phyloP scores from a whole-genome alignment of 495 filamentous ascomycete genomes.

The Ramalina intermedia region DNA sequence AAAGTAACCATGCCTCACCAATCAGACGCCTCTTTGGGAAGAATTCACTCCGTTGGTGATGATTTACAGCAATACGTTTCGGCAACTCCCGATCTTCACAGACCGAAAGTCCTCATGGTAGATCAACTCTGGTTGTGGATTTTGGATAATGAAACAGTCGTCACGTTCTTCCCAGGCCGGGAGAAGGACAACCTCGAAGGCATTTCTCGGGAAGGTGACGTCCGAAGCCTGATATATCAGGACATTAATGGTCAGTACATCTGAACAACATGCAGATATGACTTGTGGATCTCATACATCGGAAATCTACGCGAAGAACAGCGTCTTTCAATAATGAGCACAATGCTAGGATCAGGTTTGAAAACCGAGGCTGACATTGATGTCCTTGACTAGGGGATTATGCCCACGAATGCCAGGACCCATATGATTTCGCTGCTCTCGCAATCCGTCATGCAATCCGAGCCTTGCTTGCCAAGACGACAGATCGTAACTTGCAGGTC shows the following conservation, averaged over 20 bases:
- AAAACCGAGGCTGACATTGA: too few species aligned
- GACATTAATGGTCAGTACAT: slow-evolving; percentile 37
- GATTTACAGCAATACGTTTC: not conserved
- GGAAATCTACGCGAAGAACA: too few species aligned
- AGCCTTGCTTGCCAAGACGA: slow-evolving; percentile 42
- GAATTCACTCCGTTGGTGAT: too few species aligned
- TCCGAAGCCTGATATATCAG: slow-evolving; percentile 50
- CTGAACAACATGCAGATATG: too few species aligned
- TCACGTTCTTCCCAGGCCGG: slow-evolving; percentile 14
- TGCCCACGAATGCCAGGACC: slow-evolving; percentile 47
- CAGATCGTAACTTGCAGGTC: slow-evolving; percentile 46
- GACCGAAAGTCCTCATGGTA: slow-evolving; percentile 49
- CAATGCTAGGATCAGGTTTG: too few species aligned
- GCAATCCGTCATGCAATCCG: slow-evolving; percentile 48
- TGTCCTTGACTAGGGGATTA: slow-evolving; percentile 28
- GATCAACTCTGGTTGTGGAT: slow-evolving; percentile 60
- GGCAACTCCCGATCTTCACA: not conserved
- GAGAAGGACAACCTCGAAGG: slow-evolving; percentile 13
- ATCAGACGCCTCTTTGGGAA: too few species aligned
- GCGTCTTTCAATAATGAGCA: too few species aligned
- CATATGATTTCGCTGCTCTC: slow-evolving; percentile 46
- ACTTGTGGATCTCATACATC: too few species aligned
- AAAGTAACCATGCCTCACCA: not conserved
- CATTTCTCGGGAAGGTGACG: slow-evolving; percentile 31
- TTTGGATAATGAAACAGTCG: slow-evolving; percentile 26